These are phyloP conservation scores for Colletotrichum lindemuthianum DNA, from an alignment of 2,329 filamentous ascomycete species.

Conservation along the genomic window DNA sequence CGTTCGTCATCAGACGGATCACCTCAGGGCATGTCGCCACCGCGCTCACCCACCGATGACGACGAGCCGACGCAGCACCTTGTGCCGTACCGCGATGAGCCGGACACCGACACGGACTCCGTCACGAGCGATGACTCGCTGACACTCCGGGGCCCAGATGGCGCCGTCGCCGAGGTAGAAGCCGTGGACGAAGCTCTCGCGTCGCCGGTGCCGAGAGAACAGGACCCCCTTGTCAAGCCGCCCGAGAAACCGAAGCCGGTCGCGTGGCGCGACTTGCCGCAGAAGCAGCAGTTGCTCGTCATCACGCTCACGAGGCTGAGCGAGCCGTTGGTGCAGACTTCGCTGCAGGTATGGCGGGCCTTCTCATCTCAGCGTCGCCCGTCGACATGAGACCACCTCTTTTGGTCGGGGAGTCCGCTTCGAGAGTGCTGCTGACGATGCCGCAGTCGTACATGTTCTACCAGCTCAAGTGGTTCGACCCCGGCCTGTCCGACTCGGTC, in stretches of 20 bases:
- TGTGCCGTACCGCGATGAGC: conserved; percentile 3
- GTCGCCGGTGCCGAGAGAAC: neutral
- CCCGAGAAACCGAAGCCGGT: conserved; percentile 54
- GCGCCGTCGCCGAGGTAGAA: conserved; percentile 13
- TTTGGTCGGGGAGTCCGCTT: neutral
- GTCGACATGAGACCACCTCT: neutral
- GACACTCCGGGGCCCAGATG: conserved; percentile 5
- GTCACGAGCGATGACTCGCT: conserved; percentile 16
- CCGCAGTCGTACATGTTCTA: conserved; percentile 81
- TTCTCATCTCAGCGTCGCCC: conserved; percentile 36
- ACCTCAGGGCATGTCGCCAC: neutral
- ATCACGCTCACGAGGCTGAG: conserved; percentile 82
- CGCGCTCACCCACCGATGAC: neutral
- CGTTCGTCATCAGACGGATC: neutral
- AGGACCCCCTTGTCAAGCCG: conserved; percentile 10
- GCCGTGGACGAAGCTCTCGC: neutral
- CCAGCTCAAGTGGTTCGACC: conserved; percentile 81
- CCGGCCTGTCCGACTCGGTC: conserved; percentile 63
- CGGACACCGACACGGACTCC: conserved; percentile 18
- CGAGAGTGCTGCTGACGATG: neutral
- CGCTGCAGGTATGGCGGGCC: conserved; percentile 56
- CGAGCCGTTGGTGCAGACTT: conserved; percentile 85
- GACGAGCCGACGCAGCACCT: conserved; percentile 10
- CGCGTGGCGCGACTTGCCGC: conserved; percentile 78
- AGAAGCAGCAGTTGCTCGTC: conserved; percentile 80